Percentiles rank a stretch among this genome's conserved stretches.
Evolutionary conservation across 1,139 yeast species (phyloP).

Genomic region (Suhomyces taliae): DNA sequence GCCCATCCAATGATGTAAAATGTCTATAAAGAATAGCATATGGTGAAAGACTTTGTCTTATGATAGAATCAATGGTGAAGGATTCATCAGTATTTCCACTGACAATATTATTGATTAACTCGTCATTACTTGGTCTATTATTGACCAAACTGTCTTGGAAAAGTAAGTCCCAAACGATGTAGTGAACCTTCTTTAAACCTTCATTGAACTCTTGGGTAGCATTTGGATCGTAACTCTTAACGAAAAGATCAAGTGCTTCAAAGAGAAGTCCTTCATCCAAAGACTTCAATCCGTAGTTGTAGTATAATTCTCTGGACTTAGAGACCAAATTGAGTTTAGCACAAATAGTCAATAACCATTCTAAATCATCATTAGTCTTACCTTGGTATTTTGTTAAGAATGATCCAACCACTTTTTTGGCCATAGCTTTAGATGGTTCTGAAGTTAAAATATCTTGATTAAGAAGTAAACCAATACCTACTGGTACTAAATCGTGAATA

Average conservation of each 20-base stretch:
- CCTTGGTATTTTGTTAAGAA: conserved; percentile 61
- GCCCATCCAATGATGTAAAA: conserved; percentile 31
- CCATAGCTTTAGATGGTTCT: conserved; percentile 15
- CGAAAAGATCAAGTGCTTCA: conserved; percentile 70
- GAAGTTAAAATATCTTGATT: conserved; percentile 30
- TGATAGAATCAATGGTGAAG: conserved; percentile 50
- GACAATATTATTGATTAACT: conserved; percentile 54
- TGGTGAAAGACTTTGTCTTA: conserved; percentile 70
- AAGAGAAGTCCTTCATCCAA: conserved; percentile 48
- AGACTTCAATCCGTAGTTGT: conserved; percentile 41
- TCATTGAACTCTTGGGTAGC: conserved; percentile 17
- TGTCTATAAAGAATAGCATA: conserved; percentile 64
- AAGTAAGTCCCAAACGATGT: conserved; percentile 44
- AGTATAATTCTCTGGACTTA: conserved; percentile 54
- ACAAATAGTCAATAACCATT: conserved; percentile 70
- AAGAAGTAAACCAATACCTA: conserved; percentile 59
- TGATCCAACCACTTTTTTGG: conserved; percentile 55
- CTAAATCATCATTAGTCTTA: conserved; percentile 70
- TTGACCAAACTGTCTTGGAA: conserved; percentile 63
- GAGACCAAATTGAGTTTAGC: conserved; percentile 45
- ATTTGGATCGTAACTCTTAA: conserved; percentile 58
- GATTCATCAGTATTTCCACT: conserved; percentile 34
- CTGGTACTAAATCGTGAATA: conserved; percentile 55
- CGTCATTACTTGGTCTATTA: conserved; percentile 55
- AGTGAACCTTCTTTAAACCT: conserved; percentile 41